Evolutionary conservation across 257 asterid species (phyloP), one percentile per base, ranked within the genome.

Genomic region (Perilla frutescens): DNA sequence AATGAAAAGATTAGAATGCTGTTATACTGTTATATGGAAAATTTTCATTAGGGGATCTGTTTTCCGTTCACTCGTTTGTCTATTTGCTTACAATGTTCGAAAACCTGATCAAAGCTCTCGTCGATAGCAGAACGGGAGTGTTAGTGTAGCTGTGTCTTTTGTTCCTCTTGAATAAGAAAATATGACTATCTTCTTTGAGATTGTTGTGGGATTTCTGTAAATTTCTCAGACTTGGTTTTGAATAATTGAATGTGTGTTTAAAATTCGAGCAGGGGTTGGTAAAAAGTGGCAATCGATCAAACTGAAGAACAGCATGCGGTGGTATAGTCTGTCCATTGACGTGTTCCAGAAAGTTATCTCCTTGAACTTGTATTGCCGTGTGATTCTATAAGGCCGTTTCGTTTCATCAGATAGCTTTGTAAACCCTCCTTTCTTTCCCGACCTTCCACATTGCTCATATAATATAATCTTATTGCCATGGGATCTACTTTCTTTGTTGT

Each of bases 311-410:
- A 93, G 82, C 62, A 91, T 94, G 98, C 90, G 82, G 96, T 86
- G 96, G 93, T 87, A 50, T 77, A 81, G 96, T 74, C 82, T 91
- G 31, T 93, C 96, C 15, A 78, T 91, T 79, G 95, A 90, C 40
- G 97, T 90, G 41, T 86, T 82, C 73, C 86, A 85, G 32, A 87
- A 86, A 94, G 95, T 87, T 70, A 81, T 89, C 90, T 86, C 94
- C 47, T 81, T 91, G 90, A 90, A 94, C 81, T 83, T 94, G 84
- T 91, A 87, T 77, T 91, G 97, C 87, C 96, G 87, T 8, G 98
- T 94, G 76, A 91, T 94, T 79, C 98, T 94, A 76, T 94, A 91
- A 86, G 82, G 56, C 55, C 62, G 41, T 39, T 75, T 48, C 78
- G 26, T 15, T 76, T 77, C 67, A 44, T 70, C 56, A 36, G 4